These are phyloP conservation scores for Oehlia diaphana DNA, from an alignment of 192 early-diverging fungal genomes.

Conservation along the genomic window DNA sequence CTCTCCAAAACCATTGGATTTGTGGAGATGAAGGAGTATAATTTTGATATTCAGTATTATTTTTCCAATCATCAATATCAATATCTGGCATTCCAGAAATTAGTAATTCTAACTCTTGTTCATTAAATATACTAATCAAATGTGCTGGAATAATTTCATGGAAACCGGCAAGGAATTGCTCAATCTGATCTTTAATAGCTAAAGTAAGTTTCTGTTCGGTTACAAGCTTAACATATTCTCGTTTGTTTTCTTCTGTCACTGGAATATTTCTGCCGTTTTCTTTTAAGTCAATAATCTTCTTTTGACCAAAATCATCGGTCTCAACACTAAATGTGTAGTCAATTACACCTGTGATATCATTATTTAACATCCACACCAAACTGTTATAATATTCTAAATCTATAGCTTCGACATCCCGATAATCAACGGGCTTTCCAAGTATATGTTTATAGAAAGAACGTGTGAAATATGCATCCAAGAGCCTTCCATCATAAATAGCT, in stretches of 20 bases:
- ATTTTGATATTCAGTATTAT: constrained; percentile 95
- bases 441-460: constrained; percentile 99
- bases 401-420: constrained; percentile 96
- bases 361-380: constrained; percentile 96
- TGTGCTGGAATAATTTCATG: constrained; percentile 92
- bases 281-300: constrained; percentile 84
- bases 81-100: constrained; percentile 99
- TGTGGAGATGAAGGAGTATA: constrained; percentile 84
- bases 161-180: constrained; percentile 91
- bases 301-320: constrained; percentile 91
- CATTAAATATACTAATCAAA: constrained; percentile 96
- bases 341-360: constrained; percentile 93
- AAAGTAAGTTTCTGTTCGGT: constrained; percentile 88
- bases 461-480: constrained; percentile 96
- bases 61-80: constrained; percentile 99
- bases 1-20: constrained; percentile 99
- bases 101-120: constrained; percentile 97
- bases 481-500: constrained; percentile 95
- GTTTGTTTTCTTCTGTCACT: constrained; percentile 96
- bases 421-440: constrained; percentile 88
- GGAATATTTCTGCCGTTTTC: constrained; percentile 81
- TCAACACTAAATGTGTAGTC: constrained; percentile 95
- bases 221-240: constrained; percentile 92
- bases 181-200: constrained; percentile 95
- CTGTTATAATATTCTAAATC: constrained; percentile 97